phyloP scores from a whole-genome alignment of 2,329 filamentous ascomycete genomes.

The Pezicula neosporulosa region DNA sequence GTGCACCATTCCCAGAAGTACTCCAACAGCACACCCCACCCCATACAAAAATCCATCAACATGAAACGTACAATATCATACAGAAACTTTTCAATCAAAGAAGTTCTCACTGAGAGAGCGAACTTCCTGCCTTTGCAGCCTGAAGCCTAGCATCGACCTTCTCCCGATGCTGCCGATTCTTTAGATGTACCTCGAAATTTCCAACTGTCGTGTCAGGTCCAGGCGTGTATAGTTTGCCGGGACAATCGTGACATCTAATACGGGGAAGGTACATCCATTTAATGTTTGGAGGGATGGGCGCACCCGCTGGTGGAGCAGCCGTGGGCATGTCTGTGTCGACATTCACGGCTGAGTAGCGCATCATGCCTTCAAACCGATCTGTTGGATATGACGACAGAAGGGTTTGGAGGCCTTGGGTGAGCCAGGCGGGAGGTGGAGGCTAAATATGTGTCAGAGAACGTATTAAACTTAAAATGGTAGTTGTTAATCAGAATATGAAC shows the following conservation, averaged over 20 bases:
- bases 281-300: conserved; percentile 56
- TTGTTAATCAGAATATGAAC: conserved; percentile 23
- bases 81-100: neutral
- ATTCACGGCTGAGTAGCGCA: conserved; percentile 86
- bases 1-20: too few species aligned
- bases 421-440: conserved; percentile 87
- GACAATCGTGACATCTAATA: conserved; percentile 89
- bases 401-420: conserved; percentile 67
- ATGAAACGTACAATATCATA: neutral
- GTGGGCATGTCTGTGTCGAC: conserved; percentile 64
- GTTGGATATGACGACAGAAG: conserved; percentile 70
- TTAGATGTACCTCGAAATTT: conserved; percentile 91
- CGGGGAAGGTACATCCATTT: conserved; percentile 83
- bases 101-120: neutral
- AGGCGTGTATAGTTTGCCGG: conserved; percentile 89
- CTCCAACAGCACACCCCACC: too few species aligned
- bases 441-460: neutral
- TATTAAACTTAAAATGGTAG: neutral
- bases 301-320: conserved; percentile 42
- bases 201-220: conserved; percentile 79
- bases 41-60: neutral
- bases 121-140: neutral
- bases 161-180: conserved; percentile 76
- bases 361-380: conserved; percentile 83
- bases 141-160: conserved; percentile 48